Percentiles rank a stretch among this genome's conserved stretches.
These are phyloP conservation scores for Tarenaya hassleriana DNA, from an alignment of 345 rosid genomes.

Conservation along the genomic window DNA sequence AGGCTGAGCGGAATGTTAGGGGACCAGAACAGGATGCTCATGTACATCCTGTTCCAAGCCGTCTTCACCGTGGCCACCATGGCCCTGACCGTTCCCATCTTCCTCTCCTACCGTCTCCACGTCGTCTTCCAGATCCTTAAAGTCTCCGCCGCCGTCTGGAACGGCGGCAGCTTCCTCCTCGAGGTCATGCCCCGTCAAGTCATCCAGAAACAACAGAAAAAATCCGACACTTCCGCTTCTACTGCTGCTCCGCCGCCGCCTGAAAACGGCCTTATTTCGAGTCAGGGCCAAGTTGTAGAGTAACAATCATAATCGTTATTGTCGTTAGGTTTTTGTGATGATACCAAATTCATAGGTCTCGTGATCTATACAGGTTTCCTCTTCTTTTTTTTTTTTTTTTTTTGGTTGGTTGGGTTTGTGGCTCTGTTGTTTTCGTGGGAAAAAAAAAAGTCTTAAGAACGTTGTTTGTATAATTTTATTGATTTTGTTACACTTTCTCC, in stretches of 20 bases:
- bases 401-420: too few species aligned
- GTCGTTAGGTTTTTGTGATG: too few species aligned
- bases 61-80: slow-evolving; percentile 84
- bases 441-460: too few species aligned
- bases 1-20: slow-evolving; percentile 75
- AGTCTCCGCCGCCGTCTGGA: slow-evolving; percentile 86
- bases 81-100: slow-evolving; percentile 91
- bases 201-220: slow-evolving; percentile 72
- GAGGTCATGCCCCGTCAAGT: slow-evolving; percentile 92
- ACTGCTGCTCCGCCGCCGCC: neutral
- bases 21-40: slow-evolving; percentile 69
- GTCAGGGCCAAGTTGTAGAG: too few species aligned
- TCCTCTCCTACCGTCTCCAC: slow-evolving; percentile 64
- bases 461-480: too few species aligned
- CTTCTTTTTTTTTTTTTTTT: too few species aligned
- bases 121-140: slow-evolving; percentile 73
- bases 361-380: too few species aligned
- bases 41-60: slow-evolving; percentile 74
- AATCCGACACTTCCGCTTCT: slow-evolving; percentile 30
- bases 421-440: too few species aligned
- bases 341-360: too few species aligned
- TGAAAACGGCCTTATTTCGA: too few species aligned
- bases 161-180: slow-evolving; percentile 84
- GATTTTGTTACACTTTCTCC: too few species aligned
- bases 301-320: too few species aligned